Conservation (phyloP, 306 rosid genomes). For the Mimosa pudica region DNA sequence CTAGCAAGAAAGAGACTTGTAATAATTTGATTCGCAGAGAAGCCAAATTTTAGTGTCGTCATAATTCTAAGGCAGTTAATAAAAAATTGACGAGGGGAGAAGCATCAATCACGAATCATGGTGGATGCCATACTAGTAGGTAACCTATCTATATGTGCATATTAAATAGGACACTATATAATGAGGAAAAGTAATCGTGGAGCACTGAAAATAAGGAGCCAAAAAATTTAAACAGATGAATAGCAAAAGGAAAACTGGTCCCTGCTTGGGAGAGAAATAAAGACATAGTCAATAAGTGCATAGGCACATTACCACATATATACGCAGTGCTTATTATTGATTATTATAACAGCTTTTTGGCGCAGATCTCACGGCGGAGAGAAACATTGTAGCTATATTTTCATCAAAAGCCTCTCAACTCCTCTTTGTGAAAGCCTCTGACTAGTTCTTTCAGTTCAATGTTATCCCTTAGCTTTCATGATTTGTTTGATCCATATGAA, state of each 20-base stretch:
- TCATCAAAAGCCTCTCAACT: background rate
- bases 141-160: background rate
- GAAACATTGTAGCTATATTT: too few relatives aligned
- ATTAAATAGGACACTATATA: background rate
- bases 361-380: constrained; percentile 25
- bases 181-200: background rate
- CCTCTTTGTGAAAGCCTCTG: background rate
- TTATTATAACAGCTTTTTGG: background rate
- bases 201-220: background rate
- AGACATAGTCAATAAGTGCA: constrained; percentile 39
- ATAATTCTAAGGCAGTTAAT: background rate
- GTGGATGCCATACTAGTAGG: background rate
- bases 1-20: background rate
- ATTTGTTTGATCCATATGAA: constrained; percentile 12
- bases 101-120: background rate
- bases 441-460: background rate
- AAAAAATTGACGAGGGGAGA: background rate
- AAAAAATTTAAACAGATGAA: background rate
- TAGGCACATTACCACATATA: constrained; percentile 24
- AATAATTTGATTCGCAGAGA: background rate
- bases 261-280: constrained; percentile 27
- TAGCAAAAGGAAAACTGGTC: constrained; percentile 13
- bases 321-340: background rate
- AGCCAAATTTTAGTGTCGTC: background rate
- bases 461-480: background rate